These are phyloP conservation scores for Dryas octopetala DNA, from an alignment of 306 rosid species.

Conservation along the genomic window DNA sequence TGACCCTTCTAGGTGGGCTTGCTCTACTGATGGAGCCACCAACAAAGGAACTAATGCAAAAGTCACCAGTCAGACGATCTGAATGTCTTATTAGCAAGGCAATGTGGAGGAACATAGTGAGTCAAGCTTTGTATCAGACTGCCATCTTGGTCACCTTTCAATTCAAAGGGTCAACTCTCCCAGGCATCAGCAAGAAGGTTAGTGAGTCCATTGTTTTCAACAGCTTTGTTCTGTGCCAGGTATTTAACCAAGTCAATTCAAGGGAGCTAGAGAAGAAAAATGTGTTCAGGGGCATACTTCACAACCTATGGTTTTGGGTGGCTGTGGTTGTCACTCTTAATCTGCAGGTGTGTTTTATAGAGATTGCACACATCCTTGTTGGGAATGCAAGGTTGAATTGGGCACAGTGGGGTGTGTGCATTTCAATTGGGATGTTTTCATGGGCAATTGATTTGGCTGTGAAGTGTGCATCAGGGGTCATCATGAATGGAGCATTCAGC, in stretches of 20 bases:
- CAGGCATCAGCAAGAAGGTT: not conserved
- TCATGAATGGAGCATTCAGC: not conserved
- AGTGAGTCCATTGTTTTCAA: constrained; percentile 17
- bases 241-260: constrained; percentile 20
- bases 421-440: constrained; percentile 4
- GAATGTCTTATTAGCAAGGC: constrained; percentile 18
- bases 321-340: not conserved
- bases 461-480: not conserved
- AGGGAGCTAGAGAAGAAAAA: constrained; percentile 17
- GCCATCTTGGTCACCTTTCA: constrained; percentile 2
- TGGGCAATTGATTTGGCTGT: constrained; percentile 7
- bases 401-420: constrained; percentile 15
- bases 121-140: constrained; percentile 21
- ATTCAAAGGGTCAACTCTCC: constrained; percentile 10
- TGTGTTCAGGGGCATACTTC: not conserved
- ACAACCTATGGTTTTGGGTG: constrained; percentile 18
- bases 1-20: constrained; percentile 7
- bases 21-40: constrained; percentile 23
- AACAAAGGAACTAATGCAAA: constrained; percentile 8
- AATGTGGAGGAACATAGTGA: constrained; percentile 24
- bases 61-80: not conserved
- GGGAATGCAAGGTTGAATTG: constrained; percentile 9
- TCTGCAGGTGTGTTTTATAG: constrained; percentile 6
- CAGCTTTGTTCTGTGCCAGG: constrained; percentile 27
- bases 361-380: not conserved